phyloP scores from a whole-genome alignment of 345 rosid genomes.

The Ceriops decandra region DNA sequence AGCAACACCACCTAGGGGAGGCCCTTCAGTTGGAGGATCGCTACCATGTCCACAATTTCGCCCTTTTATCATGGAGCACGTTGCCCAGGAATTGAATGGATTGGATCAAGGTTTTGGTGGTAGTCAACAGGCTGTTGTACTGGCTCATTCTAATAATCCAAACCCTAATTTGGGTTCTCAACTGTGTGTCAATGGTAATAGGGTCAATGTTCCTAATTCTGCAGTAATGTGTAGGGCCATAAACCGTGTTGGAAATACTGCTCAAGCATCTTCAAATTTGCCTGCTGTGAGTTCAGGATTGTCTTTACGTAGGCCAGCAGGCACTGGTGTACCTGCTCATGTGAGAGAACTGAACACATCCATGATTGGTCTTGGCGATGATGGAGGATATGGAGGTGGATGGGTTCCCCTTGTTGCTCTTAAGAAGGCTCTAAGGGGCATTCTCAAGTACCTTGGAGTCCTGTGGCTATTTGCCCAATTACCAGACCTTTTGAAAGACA shows the following conservation, averaged over 20 bases:
- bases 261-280: conserved; percentile 60
- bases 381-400: conserved; percentile 99
- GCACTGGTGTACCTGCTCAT: conserved; percentile 77
- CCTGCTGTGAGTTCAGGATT: conserved; percentile 55
- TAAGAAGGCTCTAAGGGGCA: conserved; percentile 92
- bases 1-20: conserved; percentile 96
- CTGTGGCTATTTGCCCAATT: conserved; percentile 94
- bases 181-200: conserved; percentile 55
- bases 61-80: conserved; percentile 99
- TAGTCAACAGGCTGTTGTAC: conserved; percentile 64
- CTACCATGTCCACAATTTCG: conserved; percentile 99
- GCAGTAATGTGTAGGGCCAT: conserved; percentile 59
- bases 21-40: conserved; percentile 89
- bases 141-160: conserved; percentile 39
- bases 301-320: conserved; percentile 77
- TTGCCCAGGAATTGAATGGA: conserved; percentile 93
- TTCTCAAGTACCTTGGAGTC: conserved; percentile 95
- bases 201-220: conserved; percentile 58
- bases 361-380: conserved; percentile 96
- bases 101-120: conserved; percentile 70
- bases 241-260: conserved; percentile 63
- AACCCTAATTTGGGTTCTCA: conserved; percentile 48
- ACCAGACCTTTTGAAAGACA: conserved; percentile 89
- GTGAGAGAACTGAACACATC: conserved; percentile 93
- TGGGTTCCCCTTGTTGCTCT: conserved; percentile 99